These are phyloP conservation scores for Epichloe glyceriae DNA, from an alignment of 2,329 filamentous ascomycete species.

Conservation along the genomic window DNA sequence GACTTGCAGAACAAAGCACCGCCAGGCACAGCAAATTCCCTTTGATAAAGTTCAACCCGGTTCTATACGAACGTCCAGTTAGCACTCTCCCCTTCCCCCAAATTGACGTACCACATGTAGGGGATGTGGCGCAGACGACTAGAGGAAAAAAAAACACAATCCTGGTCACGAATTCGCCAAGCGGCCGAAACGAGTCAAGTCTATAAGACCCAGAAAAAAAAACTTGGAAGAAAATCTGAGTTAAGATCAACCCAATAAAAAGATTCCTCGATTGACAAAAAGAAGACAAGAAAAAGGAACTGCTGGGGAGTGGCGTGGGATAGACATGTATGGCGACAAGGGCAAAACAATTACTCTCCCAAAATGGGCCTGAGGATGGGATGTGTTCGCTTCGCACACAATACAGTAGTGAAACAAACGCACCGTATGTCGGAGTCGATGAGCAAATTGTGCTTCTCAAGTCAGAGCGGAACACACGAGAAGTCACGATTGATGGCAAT, in stretches of 20 bases:
- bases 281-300: not conserved
- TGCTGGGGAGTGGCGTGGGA: no score
- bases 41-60: conserved; percentile 1
- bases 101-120: not conserved
- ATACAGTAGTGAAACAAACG: not conserved
- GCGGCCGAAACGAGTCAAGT: conserved; percentile 1
- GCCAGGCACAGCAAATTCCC: not conserved
- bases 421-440: not conserved
- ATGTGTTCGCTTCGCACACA: not conserved
- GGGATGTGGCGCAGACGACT: conserved; percentile 3
- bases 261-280: not conserved
- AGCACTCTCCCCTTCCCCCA: conserved; percentile 1
- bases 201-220: not conserved
- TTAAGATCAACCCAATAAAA: not conserved
- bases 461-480: not conserved
- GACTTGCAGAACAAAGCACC: not conserved
- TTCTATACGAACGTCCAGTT: conserved; percentile 2
- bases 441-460: not conserved
- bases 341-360: not conserved
- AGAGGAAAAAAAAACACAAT: not conserved
- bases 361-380: not conserved
- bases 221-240: not conserved
- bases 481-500: not conserved
- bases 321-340: not conserved
- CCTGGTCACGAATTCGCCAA: not conserved